phyloP scores from a whole-genome alignment of 225 moss, liverwort and hornwort species.

The Asterella californica region DNA sequence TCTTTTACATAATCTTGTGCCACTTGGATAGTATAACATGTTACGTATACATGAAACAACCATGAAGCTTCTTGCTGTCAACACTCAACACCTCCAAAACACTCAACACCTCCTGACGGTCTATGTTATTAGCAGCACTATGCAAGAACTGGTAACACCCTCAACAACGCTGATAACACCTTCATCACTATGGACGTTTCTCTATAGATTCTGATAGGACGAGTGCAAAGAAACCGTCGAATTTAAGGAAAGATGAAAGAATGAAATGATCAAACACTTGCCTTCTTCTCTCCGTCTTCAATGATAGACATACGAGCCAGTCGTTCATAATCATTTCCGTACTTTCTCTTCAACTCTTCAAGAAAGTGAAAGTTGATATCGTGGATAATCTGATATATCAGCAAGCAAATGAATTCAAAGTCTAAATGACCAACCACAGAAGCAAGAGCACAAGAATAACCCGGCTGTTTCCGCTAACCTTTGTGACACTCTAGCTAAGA shows the following conservation, averaged over 20 bases:
- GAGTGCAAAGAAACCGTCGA: background rate
- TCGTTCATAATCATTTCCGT: slow-evolving; percentile 85
- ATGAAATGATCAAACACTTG: slow-evolving; percentile 24
- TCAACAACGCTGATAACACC: no score
- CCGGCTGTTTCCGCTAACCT: background rate
- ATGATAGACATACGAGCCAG: slow-evolving; percentile 86
- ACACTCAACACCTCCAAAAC: no score
- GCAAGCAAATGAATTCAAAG: background rate
- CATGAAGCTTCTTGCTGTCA: background rate
- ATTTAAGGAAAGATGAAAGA: background rate
- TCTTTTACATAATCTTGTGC: background rate
- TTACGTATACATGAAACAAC: background rate
- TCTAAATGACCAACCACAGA: background rate
- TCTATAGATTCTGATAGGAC: no score
- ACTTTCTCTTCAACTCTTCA: slow-evolving; percentile 75
- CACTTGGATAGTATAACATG: background rate
- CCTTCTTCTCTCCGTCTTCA: slow-evolving; percentile 87
- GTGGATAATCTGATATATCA: slow-evolving; percentile 65
- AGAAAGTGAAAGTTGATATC: slow-evolving; percentile 75
- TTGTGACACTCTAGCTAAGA: background rate
- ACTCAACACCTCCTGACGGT: no score
- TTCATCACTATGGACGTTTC: no score
- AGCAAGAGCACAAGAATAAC: background rate
- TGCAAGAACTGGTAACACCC: no score
- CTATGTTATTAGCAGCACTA: background rate